Percentiles rank a stretch among this genome's conserved stretches.
These are phyloP conservation scores for Cronartium quercuum DNA, from an alignment of 1,284 basidiomycete species.

Conservation along the genomic window DNA sequence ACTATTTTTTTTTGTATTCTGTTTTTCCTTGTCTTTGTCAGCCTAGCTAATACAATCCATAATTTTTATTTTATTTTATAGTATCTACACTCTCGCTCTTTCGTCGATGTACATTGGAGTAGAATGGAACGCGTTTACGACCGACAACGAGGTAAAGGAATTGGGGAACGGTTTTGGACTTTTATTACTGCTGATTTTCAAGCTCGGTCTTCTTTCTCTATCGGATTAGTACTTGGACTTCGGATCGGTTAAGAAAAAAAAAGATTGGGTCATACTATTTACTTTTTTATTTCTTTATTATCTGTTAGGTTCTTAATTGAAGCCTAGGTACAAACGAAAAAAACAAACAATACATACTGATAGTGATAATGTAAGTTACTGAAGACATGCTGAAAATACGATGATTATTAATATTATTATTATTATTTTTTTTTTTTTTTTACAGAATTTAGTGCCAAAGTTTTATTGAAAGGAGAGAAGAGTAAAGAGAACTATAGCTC, in stretches of 20 bases:
- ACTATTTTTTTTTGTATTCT: not conserved
- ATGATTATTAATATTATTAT: too few relatives aligned
- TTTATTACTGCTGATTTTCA: constrained; percentile 31
- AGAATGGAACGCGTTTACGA: not conserved
- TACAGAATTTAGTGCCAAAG: too few relatives aligned
- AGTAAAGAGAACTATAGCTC: not conserved
- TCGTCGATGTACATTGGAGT: constrained; percentile 31
- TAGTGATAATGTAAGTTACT: too few relatives aligned
- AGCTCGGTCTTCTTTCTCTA: constrained; percentile 14
- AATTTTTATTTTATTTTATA: not conserved
- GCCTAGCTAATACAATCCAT: not conserved
- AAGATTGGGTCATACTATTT: not conserved
- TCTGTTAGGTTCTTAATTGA: not conserved
- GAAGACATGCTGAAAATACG: too few relatives aligned
- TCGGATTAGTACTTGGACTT: constrained; percentile 22
- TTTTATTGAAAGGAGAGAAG: too few relatives aligned
- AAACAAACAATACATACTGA: too few relatives aligned
- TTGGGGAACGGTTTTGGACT: constrained; percentile 10
- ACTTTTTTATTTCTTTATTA: not conserved
- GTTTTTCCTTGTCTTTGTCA: not conserved
- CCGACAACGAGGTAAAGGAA: not conserved
- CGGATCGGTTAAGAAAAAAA: constrained; percentile 22
- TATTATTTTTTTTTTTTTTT: too few relatives aligned
- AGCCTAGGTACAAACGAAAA: not conserved
- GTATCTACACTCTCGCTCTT: constrained; percentile 24